These are phyloP conservation scores for Astraeus odoratus DNA, from an alignment of 768 basidiomycete genomes.

Conservation along the genomic window DNA sequence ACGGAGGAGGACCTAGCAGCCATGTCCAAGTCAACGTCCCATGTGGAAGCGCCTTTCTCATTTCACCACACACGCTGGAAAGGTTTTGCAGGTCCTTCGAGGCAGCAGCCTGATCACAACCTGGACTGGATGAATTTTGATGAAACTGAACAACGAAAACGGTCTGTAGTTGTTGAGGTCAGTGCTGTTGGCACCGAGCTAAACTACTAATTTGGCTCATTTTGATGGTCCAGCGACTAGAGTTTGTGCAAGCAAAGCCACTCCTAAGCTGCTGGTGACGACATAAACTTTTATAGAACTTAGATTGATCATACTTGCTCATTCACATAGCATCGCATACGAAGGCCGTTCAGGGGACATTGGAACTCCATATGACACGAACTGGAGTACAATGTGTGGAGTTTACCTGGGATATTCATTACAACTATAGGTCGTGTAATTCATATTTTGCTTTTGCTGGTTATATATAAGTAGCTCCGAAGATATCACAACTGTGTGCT, in stretches of 20 bases:
- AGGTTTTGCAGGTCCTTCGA: constrained; percentile 21
- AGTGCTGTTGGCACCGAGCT: constrained; percentile 14
- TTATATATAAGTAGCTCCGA: too few relatives aligned
- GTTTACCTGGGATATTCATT: too few relatives aligned
- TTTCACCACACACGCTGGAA: constrained; percentile 32
- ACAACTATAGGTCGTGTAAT: too few relatives aligned
- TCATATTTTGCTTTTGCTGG: too few relatives aligned
- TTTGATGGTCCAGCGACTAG: constrained; percentile 49
- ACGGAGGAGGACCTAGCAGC: constrained; percentile 65
- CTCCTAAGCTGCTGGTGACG: constrained; percentile 65
- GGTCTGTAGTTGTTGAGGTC: constrained; percentile 69
- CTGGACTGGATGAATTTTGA: constrained; percentile 43
- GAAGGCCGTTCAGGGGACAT: too few relatives aligned
- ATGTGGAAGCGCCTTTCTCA: constrained; percentile 47
- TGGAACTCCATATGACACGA: too few relatives aligned
- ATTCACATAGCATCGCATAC: too few relatives aligned
- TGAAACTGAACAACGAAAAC: constrained; percentile 38
- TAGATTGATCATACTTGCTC: neutral
- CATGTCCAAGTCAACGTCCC: constrained; percentile 72
- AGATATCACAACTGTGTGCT: too few relatives aligned
- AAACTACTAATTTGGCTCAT: neutral
- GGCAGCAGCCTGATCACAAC: constrained; percentile 25
- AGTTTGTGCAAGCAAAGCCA: constrained; percentile 62
- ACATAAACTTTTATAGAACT: neutral
- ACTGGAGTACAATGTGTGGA: too few relatives aligned